These are phyloP conservation scores for Clonostachys byssicola DNA, from an alignment of 2,329 filamentous ascomycete species.

Conservation along the genomic window DNA sequence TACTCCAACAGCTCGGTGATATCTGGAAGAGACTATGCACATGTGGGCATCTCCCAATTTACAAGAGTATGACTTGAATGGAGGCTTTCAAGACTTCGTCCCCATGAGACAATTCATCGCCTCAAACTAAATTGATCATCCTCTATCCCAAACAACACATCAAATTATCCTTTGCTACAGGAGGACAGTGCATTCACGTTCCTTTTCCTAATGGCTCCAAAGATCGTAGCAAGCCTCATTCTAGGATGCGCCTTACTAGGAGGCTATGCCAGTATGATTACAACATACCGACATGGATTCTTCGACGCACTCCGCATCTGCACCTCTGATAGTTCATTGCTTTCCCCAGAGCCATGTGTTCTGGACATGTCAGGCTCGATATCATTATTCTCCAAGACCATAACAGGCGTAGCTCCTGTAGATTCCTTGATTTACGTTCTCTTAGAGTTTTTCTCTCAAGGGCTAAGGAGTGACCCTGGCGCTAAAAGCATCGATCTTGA, in stretches of 20 bases:
- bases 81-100: too few relatives aligned
- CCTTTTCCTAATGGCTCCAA: too few relatives aligned
- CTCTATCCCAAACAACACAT: too few relatives aligned
- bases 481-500: background rate
- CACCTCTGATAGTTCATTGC: background rate
- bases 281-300: constrained; percentile 3
- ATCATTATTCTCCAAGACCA: background rate
- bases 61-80: too few relatives aligned
- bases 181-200: too few relatives aligned
- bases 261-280: constrained; percentile 3
- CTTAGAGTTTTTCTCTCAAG: constrained; percentile 4
- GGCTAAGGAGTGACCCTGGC: background rate
- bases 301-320: constrained; percentile 4
- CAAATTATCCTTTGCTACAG: too few relatives aligned
- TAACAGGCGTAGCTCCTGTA: background rate
- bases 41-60: too few relatives aligned
- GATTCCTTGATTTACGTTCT: constrained; percentile 1
- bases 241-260: constrained; percentile 2
- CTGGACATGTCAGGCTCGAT: constrained; percentile 2
- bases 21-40: too few relatives aligned
- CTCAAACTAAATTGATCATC: too few relatives aligned
- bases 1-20: too few relatives aligned
- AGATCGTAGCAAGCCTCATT: background rate
- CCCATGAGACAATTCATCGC: too few relatives aligned
- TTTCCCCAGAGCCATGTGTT: background rate